Evolutionary conservation across 2,329 filamentous ascomycete genomes (phyloP).

Genomic region (Aspergillus sp.): DNA sequence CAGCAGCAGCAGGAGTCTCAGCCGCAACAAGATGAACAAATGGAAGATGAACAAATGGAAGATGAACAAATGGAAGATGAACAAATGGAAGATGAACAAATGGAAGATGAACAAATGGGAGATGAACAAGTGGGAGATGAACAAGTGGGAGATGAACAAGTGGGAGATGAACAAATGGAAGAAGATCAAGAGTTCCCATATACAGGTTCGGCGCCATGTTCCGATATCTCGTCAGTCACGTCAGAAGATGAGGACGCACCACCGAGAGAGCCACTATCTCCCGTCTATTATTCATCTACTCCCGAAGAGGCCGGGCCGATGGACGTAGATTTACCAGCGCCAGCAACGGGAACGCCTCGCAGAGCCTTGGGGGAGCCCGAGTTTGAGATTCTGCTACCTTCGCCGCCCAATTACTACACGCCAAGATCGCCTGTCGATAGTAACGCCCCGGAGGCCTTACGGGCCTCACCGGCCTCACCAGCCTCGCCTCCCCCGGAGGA

Average conservation of each 20-base stretch:
- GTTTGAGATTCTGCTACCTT: too few relatives aligned
- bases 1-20: neutral
- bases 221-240: neutral
- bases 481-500: too few relatives aligned
- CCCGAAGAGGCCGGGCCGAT: neutral
- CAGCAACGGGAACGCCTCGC: neutral
- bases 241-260: neutral
- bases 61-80: too few relatives aligned
- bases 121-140: too few relatives aligned
- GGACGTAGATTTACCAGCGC: neutral
- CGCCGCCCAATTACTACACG: neutral
- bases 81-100: too few relatives aligned
- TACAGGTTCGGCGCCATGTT: neutral
- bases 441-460: too few relatives aligned
- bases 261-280: neutral
- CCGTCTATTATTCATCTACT: neutral
- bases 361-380: too few relatives aligned
- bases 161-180: neutral
- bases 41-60: too few relatives aligned
- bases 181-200: neutral
- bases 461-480: too few relatives aligned
- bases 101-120: too few relatives aligned
- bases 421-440: neutral
- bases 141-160: neutral
- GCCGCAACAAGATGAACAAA: too few relatives aligned